Conservation (phyloP, 2,329 filamentous ascomycete genomes). For the Nemania sp. region DNA sequence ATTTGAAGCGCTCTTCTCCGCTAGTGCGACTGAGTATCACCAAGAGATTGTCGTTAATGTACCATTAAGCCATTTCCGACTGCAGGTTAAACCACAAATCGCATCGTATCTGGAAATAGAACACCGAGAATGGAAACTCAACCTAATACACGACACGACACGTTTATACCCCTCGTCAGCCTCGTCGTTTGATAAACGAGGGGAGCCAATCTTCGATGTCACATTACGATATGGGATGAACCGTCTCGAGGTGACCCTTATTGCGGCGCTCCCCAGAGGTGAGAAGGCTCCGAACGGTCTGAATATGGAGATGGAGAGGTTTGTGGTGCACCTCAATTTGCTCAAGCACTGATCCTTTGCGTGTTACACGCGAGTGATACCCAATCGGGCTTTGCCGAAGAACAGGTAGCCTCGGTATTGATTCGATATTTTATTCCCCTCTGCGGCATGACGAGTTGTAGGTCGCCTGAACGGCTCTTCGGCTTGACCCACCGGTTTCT, state of each 20-base stretch:
- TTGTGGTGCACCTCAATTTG: constrained; percentile 81
- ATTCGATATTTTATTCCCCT: not conserved
- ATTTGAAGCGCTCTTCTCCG: constrained; percentile 72
- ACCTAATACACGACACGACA: constrained; percentile 76
- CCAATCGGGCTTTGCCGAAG: not conserved
- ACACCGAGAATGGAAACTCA: constrained; percentile 79
- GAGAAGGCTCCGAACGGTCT: constrained; percentile 68
- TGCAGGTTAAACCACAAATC: constrained; percentile 78
- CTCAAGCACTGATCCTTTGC: constrained; percentile 43
- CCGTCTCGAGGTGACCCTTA: constrained; percentile 80
- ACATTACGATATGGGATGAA: constrained; percentile 79
- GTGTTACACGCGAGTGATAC: not conserved
- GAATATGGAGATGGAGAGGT: constrained; percentile 80
- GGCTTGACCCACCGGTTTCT: too few relatives aligned
- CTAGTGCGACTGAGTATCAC: constrained; percentile 73
- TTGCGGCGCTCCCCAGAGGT: constrained; percentile 74
- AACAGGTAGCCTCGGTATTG: not conserved
- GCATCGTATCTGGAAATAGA: constrained; percentile 69
- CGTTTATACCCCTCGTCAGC: constrained; percentile 63
- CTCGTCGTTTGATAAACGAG: constrained; percentile 65
- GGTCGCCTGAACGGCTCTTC: not conserved
- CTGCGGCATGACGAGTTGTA: not conserved
- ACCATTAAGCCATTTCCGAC: constrained; percentile 73
- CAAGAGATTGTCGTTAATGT: constrained; percentile 80
- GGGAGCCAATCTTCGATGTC: constrained; percentile 80